Percentiles rank a stretch among this genome's conserved stretches.
These are phyloP conservation scores for Fabrea salina DNA, from an alignment of 169 alveolate genomes.

Conservation along the genomic window DNA sequence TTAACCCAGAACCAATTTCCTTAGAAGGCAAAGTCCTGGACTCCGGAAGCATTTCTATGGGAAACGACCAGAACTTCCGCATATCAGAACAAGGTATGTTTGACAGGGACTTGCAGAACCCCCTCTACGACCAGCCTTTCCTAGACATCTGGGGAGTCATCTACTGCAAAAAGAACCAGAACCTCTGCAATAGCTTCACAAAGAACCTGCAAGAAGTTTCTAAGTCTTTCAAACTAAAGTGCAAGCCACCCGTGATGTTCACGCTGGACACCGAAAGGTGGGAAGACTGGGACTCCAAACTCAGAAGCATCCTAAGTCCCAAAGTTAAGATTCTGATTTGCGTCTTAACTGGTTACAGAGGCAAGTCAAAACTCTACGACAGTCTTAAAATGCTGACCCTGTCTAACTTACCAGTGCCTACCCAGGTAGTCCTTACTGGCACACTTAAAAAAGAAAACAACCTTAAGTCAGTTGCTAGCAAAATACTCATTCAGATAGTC, in stretches of 20 bases:
- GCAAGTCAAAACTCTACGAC: conserved; percentile 54
- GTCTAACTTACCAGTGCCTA: conserved; percentile 55
- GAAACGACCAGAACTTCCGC: not conserved
- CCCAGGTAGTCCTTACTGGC: conserved; percentile 45
- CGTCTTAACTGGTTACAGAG: conserved; percentile 59
- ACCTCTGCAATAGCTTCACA: conserved; percentile 44
- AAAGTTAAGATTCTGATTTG: conserved; percentile 40
- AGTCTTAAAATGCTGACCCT: conserved; percentile 44
- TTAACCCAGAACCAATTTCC: not conserved
- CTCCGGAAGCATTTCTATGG: conserved; percentile 8
- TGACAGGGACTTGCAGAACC: conserved; percentile 42
- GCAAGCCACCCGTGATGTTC: conserved; percentile 55
- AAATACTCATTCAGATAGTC: conserved; percentile 56
- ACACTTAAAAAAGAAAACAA: conserved; percentile 53
- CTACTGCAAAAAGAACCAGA: conserved; percentile 46
- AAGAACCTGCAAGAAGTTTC: conserved; percentile 46
- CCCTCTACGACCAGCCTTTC: conserved; percentile 47
- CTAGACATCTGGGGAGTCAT: conserved; percentile 65
- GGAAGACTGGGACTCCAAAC: conserved; percentile 45
- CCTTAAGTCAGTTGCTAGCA: conserved; percentile 51
- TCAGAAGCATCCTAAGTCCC: not conserved
- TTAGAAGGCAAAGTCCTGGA: not conserved
- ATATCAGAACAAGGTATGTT: conserved; percentile 35
- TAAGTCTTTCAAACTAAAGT: conserved; percentile 38
- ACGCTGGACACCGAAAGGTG: conserved; percentile 34